phyloP scores from a whole-genome alignment of 345 rosid species.

The Excoecaria agallocha region DNA sequence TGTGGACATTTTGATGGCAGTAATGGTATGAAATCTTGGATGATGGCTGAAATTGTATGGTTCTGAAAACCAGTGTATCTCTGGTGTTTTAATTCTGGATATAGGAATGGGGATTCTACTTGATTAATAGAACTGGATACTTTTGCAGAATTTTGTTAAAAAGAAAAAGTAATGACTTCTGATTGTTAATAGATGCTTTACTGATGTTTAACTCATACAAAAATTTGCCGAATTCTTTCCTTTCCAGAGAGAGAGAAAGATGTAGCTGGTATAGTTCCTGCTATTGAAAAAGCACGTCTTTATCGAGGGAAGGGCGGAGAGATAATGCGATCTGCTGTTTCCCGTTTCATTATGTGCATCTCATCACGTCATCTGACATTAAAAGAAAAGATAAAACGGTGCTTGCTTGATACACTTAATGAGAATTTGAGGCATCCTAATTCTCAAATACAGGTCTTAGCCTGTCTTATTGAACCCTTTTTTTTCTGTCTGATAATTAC shows the following conservation, averaged over 20 bases:
- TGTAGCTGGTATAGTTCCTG: conserved; percentile 75
- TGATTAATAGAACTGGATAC: background rate
- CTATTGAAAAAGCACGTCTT: conserved; percentile 94
- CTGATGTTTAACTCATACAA: conserved; percentile 6
- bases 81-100: background rate
- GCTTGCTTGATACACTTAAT: conserved; percentile 67
- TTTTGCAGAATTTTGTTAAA: background rate
- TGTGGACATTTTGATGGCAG: background rate
- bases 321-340: conserved; percentile 96
- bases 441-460: conserved; percentile 81
- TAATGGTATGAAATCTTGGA: background rate
- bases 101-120: background rate
- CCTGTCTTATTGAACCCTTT: conserved; percentile 19
- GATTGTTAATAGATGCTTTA: background rate
- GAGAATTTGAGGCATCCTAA: conserved; percentile 95
- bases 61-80: background rate
- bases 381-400: conserved; percentile 62
- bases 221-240: background rate
- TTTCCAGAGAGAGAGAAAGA: conserved; percentile 63
- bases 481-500: background rate
- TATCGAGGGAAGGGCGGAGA: conserved; percentile 99
- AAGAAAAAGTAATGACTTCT: background rate
- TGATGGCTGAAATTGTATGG: background rate
- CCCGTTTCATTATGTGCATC: conserved; percentile 82
- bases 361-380: conserved; percentile 54